These are phyloP conservation scores for Galium porrigens DNA, from an alignment of 305 asterid genomes.

Conservation along the genomic window DNA sequence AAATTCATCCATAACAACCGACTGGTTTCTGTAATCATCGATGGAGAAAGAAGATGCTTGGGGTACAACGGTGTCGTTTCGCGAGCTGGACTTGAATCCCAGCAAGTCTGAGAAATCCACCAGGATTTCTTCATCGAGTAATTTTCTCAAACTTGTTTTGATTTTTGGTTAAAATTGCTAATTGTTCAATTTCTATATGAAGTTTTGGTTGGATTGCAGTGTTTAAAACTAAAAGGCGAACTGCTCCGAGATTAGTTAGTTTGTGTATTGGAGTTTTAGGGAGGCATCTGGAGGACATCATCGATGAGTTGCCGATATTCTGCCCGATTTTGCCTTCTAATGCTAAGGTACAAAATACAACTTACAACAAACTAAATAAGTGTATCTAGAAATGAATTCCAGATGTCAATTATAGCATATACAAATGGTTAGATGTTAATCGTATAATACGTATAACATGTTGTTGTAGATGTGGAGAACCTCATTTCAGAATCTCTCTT, in stretches of 20 bases:
- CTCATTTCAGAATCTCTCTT: not conserved
- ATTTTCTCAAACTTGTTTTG: not conserved
- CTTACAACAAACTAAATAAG: not conserved
- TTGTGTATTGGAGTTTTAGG: conserved; percentile 79
- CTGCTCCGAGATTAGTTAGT: conserved; percentile 60
- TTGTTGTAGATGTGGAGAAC: not conserved
- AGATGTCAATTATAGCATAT: not conserved
- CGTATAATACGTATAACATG: too few relatives aligned
- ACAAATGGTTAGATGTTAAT: not conserved
- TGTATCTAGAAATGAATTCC: not conserved
- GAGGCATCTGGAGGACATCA: conserved; percentile 67
- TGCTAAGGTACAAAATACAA: conserved; percentile 36
- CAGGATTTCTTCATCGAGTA: conserved; percentile 21
- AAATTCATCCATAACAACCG: not conserved
- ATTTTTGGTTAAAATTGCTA: not conserved
- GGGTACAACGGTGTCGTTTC: conserved; percentile 23
- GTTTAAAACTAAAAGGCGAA: conserved; percentile 26
- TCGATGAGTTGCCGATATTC: conserved; percentile 52
- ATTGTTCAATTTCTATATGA: not conserved
- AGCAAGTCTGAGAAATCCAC: conserved; percentile 17
- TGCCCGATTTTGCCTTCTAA: conserved; percentile 46
- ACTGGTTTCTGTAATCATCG: not conserved
- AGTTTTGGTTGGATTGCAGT: conserved; percentile 26
- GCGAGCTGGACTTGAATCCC: conserved; percentile 30
- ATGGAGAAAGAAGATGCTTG: conserved; percentile 40